phyloP scores from a whole-genome alignment of 1,284 basidiomycete species.

The Cutaneotrichosporon sp. region DNA sequence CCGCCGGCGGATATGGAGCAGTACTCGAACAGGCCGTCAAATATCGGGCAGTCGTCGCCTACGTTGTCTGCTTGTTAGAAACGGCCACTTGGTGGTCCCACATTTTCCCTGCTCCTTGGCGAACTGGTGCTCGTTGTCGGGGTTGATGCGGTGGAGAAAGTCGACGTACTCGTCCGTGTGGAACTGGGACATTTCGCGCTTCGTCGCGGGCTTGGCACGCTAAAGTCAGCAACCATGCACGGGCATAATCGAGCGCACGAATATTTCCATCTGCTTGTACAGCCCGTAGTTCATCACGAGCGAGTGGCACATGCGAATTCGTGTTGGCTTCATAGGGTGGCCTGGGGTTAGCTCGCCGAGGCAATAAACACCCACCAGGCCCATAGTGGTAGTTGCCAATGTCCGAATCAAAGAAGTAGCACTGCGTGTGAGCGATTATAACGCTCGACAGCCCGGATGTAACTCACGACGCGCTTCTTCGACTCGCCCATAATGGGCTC shows the following conservation, averaged over 20 bases:
- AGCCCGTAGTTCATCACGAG: constrained; percentile 99
- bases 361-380: constrained; percentile 62
- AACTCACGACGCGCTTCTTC: constrained; percentile 77
- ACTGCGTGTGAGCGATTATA: constrained; percentile 55
- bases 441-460: not conserved
- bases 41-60: constrained; percentile 95
- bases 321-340: constrained; percentile 81
- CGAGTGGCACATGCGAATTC: constrained; percentile 99
- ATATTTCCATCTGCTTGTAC: constrained; percentile 97
- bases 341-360: constrained; percentile 20
- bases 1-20: constrained; percentile 98
- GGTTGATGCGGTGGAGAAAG: constrained; percentile 75
- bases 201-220: constrained; percentile 98
- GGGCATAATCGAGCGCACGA: constrained; percentile 58
- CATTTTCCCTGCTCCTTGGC: constrained; percentile 96
- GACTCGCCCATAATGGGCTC: constrained; percentile 68
- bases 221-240: constrained; percentile 42
- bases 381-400: constrained; percentile 99
- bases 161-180: constrained; percentile 93
- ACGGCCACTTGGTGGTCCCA: constrained; percentile 36
- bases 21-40: constrained; percentile 96
- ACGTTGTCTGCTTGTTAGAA: constrained; percentile 72
- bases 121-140: constrained; percentile 78
- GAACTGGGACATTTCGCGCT: constrained; percentile 94
- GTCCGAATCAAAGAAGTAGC: constrained; percentile 97